Conservation (phyloP, 257 asterid species). For the Ehretia macrophylla region DNA sequence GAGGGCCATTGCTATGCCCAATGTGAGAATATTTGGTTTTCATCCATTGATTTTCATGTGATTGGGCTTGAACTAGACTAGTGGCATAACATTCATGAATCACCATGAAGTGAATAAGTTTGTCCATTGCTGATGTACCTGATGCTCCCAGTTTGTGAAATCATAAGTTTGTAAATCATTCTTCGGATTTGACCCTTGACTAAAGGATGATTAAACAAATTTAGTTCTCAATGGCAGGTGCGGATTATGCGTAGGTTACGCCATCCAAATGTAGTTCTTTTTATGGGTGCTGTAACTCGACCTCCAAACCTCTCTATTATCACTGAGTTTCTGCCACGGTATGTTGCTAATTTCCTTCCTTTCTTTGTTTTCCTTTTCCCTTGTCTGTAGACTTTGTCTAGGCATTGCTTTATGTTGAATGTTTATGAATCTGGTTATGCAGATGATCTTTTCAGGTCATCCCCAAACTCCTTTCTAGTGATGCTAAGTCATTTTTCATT, state of each 20-base stretch:
- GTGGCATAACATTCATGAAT: no score
- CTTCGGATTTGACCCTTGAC: background rate
- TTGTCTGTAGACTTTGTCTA: conserved; percentile 11
- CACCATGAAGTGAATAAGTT: no score
- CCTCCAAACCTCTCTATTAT: conserved; percentile 96
- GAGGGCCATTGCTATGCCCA: no score
- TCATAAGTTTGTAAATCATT: background rate
- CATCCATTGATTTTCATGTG: no score
- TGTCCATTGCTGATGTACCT: background rate
- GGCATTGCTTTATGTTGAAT: background rate
- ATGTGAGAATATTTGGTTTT: no score
- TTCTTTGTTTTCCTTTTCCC: conserved; percentile 7
- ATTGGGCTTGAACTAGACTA: no score
- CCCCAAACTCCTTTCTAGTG: no score
- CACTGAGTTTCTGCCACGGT: conserved; percentile 96
- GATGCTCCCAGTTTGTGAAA: no score
- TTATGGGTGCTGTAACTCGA: conserved; percentile 99
- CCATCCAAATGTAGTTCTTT: conserved; percentile 96
- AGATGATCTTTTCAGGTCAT: no score
- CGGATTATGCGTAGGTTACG: conserved; percentile 95
- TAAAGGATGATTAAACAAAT: conserved; percentile 13
- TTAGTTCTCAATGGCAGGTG: conserved; percentile 52
- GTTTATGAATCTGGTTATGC: background rate
- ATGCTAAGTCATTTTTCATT: no score
- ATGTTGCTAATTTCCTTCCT: conserved; percentile 25